Evolutionary conservation across 129 eudicot species (phyloP).

Genomic region (Lactuca saligna): DNA sequence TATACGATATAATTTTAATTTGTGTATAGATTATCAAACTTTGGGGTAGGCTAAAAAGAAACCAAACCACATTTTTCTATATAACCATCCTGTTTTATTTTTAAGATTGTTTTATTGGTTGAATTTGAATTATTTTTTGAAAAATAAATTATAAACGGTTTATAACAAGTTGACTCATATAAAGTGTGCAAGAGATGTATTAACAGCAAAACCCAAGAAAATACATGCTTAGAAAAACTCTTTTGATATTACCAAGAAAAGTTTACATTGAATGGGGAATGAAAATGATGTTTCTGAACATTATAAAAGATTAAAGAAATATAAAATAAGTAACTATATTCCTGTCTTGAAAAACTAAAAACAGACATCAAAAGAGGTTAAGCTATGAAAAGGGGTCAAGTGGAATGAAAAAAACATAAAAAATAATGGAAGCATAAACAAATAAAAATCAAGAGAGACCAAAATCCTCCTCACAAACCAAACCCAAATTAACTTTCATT

Average conservation of each 20-base stretch:
- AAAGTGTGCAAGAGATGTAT: too few relatives aligned
- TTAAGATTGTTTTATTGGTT: too few relatives aligned
- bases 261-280: background rate
- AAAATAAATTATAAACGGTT: too few relatives aligned
- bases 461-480: conserved; percentile 22
- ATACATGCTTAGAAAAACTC: background rate
- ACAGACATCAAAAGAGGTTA: background rate
- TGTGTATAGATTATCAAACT: background rate
- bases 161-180: too few relatives aligned
- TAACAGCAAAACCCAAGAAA: too few relatives aligned
- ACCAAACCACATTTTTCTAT: too few relatives aligned
- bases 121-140: too few relatives aligned
- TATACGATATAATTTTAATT: too few relatives aligned
- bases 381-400: conserved; percentile 5
- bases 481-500: conserved; percentile 23
- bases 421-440: conserved; percentile 17
- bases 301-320: too few relatives aligned
- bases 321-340: background rate
- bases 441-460: conserved; percentile 18
- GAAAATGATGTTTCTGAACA: background rate
- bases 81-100: too few relatives aligned
- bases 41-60: too few relatives aligned
- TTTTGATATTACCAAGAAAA: background rate
- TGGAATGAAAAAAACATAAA: conserved; percentile 1
- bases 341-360: background rate